Conservation (phyloP, 2,329 filamentous ascomycete species). For the Arachnomyces sp. region DNA sequence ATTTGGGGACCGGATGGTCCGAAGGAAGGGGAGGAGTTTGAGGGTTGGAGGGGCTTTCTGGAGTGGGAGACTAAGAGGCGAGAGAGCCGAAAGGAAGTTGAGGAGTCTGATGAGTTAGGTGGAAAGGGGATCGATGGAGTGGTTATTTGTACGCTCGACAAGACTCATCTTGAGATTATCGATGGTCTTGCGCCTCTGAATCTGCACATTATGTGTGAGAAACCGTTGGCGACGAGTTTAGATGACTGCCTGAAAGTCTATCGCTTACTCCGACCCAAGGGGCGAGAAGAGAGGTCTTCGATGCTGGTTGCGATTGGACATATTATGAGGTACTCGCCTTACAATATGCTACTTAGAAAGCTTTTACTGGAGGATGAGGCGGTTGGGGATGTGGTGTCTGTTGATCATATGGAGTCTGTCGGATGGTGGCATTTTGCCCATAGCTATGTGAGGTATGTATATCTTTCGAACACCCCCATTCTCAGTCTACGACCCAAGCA, state of each 20-base stretch:
- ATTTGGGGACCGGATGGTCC: slow-evolving; percentile 51
- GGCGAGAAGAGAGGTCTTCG: neutral
- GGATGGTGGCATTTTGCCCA: slow-evolving; percentile 83
- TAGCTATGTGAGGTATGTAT: slow-evolving; percentile 53
- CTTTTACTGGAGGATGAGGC: slow-evolving; percentile 60
- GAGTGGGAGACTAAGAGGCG: slow-evolving; percentile 53
- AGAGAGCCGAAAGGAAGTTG: slow-evolving; percentile 50
- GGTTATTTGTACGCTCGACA: slow-evolving; percentile 63
- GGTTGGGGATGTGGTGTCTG: slow-evolving; percentile 66
- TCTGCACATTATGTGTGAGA: slow-evolving; percentile 77
- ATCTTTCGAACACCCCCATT: too few relatives aligned
- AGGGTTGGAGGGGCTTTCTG: slow-evolving; percentile 59
- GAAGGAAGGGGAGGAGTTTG: slow-evolving; percentile 53
- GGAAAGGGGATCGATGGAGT: slow-evolving; percentile 47
- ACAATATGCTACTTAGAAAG: slow-evolving; percentile 68
- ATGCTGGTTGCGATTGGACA: slow-evolving; percentile 72
- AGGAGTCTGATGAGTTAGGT: slow-evolving; percentile 44
- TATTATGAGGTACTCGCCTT: slow-evolving; percentile 72
- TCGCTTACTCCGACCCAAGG: slow-evolving; percentile 9
- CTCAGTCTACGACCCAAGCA: neutral
- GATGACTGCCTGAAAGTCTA: slow-evolving; percentile 63
- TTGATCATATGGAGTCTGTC: slow-evolving; percentile 76
- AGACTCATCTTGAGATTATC: slow-evolving; percentile 68
- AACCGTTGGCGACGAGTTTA: slow-evolving; percentile 66
- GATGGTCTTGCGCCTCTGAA: slow-evolving; percentile 53